Base-by-base conservation (phyloP, 345 rosid species). In the Ailanthus altissimus region DNA sequence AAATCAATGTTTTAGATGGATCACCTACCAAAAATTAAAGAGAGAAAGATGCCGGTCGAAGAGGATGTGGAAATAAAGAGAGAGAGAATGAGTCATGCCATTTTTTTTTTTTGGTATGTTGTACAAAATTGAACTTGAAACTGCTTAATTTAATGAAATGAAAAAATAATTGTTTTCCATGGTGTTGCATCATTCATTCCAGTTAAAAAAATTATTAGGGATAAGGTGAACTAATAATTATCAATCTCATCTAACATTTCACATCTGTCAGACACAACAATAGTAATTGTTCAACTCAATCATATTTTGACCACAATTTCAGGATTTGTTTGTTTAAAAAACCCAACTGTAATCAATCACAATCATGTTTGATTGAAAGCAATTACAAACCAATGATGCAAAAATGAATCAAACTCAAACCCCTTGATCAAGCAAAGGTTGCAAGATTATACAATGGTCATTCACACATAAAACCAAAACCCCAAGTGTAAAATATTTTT, bases 281-380 rank as follows among this genome's bases (percentile, higher is more conserved):
- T 32, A 32, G 3, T 32, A 32, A 32, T 32, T 13, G 13, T 49
- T 11, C 14, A 53, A 53, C 20, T 25, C 26, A 47, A 65, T 46
- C 49, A 68, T 67, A 8, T 46, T 80, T 72, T 51, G 70, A 61
- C 64, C 38, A 10, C 42, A 63, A 54, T 26, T 62, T 68, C 16
- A 43, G 60, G 51, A 21, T 20, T 63, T 68, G 21, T 65, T 26
- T 43, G 15, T 43, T 21, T 21, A 14, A 53, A 7, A 66, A 53
- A 23, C 59, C 67, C 21, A 49, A 23, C 71, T 67, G 76, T 75
- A 83, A 66, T 56, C 84, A 50, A 15, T 12, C 51, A 23, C 26
- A 53, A 49, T 51, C 38, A 32, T 32, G 38, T 32, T 32, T 32
- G 3, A 3, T 3, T 1, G 9, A 45, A 16, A 16, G n/a, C 20